These are phyloP conservation scores for Arthrobotrys sinensis DNA, from an alignment of 2,329 filamentous ascomycete species.

Conservation along the genomic window DNA sequence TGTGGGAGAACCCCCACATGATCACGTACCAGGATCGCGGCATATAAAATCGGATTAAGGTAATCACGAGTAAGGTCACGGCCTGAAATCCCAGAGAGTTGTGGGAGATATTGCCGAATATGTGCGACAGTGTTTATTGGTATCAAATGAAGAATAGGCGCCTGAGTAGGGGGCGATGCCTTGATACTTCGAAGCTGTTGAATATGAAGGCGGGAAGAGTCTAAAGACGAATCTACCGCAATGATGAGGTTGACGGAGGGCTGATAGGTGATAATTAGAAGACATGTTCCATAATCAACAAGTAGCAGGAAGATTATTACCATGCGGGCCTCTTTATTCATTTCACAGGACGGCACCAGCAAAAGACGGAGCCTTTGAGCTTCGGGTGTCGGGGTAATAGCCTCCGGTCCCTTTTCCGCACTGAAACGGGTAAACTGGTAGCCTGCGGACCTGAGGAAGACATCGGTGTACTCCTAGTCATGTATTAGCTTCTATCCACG, in stretches of 20 bases:
- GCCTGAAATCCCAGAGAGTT: neutral
- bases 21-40: slow-evolving; percentile 43
- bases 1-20: slow-evolving; percentile 38
- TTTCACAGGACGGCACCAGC: slow-evolving; percentile 32
- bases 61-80: neutral
- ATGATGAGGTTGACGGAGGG: slow-evolving; percentile 38
- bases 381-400: neutral
- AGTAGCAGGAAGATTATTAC: slow-evolving; percentile 7
- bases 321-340: slow-evolving; percentile 3
- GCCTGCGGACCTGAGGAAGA: slow-evolving; percentile 37
- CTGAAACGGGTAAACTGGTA: slow-evolving; percentile 38
- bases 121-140: slow-evolving; percentile 53
- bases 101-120: slow-evolving; percentile 19
- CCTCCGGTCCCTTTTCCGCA: neutral
- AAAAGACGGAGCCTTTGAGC: slow-evolving; percentile 25
- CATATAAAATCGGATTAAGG: slow-evolving; percentile 38
- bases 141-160: slow-evolving; percentile 42
- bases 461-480: slow-evolving; percentile 35
- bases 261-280: slow-evolving; percentile 34
- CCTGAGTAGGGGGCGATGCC: neutral
- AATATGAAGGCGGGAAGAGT: slow-evolving; percentile 29
- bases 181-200: slow-evolving; percentile 19
- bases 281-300: neutral
- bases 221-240: slow-evolving; percentile 42
- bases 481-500: neutral